Evolutionary conservation across 2,329 filamentous ascomycete genomes (phyloP).

Genomic region (Fusarium chaquense): DNA sequence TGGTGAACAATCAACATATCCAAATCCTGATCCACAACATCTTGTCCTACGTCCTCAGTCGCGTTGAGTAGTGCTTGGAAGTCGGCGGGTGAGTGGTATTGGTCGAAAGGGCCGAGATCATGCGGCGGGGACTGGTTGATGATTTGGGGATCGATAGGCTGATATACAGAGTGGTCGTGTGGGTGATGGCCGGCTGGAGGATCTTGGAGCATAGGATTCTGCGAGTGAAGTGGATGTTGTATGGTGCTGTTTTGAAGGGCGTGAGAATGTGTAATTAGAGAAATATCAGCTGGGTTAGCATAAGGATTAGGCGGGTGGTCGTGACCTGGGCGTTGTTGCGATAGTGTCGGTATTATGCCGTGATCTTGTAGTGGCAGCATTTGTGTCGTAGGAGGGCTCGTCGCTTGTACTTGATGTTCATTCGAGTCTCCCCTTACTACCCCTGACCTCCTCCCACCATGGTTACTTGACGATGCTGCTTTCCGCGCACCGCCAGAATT

Average conservation of each 20-base stretch:
- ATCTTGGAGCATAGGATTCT: conserved; percentile 50
- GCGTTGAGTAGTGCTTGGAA: conserved; percentile 68
- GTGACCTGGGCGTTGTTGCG: conserved; percentile 43
- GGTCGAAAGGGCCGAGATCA: conserved; percentile 55
- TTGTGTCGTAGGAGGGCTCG: conserved; percentile 35
- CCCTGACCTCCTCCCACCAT: conserved; percentile 17
- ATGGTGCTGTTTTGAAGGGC: conserved; percentile 50
- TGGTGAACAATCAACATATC: conserved; percentile 65
- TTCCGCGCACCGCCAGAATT: conserved; percentile 48
- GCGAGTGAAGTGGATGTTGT: conserved; percentile 45
- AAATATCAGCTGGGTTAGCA: conserved; percentile 63
- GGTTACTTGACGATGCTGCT: conserved; percentile 15
- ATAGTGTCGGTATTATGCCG: conserved; percentile 46
- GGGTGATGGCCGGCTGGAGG: conserved; percentile 47
- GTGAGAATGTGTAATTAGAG: conserved; percentile 57
- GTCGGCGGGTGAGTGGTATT: conserved; percentile 59
- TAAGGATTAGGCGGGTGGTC: conserved; percentile 55
- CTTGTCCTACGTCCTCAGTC: conserved; percentile 55
- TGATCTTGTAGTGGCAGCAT: conserved; percentile 50
- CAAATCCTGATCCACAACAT: conserved; percentile 62
- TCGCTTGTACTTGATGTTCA: conserved; percentile 32
- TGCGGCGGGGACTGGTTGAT: conserved; percentile 55
- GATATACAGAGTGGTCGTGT: conserved; percentile 54
- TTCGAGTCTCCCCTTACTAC: conserved; percentile 11
- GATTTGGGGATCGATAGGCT: conserved; percentile 71